Percentiles rank a stretch among this genome's conserved stretches.
phyloP scores from a whole-genome alignment of 495 filamentous ascomycete species.

The Astrothelium macrocarpum region DNA sequence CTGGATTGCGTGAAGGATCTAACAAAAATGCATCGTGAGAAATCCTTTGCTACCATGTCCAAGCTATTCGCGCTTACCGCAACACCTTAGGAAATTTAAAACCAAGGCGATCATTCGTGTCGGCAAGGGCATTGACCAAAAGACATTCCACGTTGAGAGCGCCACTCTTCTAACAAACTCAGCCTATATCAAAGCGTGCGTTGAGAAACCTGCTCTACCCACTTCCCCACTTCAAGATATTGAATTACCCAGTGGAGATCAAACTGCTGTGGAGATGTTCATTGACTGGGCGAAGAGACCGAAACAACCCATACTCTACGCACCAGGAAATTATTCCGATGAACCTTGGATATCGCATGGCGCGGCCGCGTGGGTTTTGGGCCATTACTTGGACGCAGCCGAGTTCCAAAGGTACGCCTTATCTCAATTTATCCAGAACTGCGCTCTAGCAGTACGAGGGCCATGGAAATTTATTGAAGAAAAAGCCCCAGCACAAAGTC shows the following conservation, averaged over 20 bases:
- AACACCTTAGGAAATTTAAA: neutral
- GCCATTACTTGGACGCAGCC: constrained; percentile 3
- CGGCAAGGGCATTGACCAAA: neutral
- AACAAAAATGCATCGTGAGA: neutral
- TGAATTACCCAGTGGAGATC: neutral
- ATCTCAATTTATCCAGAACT: constrained; percentile 15
- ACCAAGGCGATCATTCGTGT: neutral
- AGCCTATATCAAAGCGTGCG: neutral
- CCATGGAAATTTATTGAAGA: constrained; percentile 15
- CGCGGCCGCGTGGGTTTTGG: constrained; percentile 10
- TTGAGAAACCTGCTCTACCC: neutral
- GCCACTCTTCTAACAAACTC: neutral
- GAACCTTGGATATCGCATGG: constrained; percentile 15
- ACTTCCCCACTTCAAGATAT: neutral
- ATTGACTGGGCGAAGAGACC: neutral
- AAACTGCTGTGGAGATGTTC: neutral
- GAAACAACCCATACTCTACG: neutral
- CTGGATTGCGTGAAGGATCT: too few species aligned
- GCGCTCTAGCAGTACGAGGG: constrained; percentile 8
- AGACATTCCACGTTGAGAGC: neutral
- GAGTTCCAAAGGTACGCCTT: constrained; percentile 13
- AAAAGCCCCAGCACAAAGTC: neutral
- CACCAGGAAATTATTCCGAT: neutral
- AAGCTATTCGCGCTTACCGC: neutral
- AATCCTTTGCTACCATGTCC: neutral